Evolutionary conservation across 2,329 filamentous ascomycete genomes (phyloP).

Genomic region (Pestalotiopsis sp.): DNA sequence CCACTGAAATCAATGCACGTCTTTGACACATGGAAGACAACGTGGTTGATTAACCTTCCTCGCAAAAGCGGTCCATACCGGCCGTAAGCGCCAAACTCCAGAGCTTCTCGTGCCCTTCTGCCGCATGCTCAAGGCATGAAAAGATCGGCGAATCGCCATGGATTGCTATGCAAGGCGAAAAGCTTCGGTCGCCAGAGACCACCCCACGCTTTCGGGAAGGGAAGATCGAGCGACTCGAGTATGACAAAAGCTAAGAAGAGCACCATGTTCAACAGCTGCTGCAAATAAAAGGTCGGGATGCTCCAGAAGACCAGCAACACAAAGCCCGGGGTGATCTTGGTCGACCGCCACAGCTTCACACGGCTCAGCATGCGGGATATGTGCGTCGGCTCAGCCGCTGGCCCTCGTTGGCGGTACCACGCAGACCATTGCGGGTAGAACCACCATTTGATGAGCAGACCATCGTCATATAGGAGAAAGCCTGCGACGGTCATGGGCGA

Average conservation of each 20-base stretch:
- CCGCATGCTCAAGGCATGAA: background rate
- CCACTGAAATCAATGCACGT: too few relatives aligned
- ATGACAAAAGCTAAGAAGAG: background rate
- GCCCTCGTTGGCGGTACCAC: conserved; percentile 6
- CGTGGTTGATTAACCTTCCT: background rate
- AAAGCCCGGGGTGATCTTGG: background rate
- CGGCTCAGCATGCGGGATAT: background rate
- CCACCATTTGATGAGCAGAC: conserved; percentile 7
- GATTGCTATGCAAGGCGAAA: background rate
- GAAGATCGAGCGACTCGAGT: background rate
- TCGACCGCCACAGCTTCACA: background rate
- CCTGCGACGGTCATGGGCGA: background rate
- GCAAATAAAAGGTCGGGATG: background rate
- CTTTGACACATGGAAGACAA: too few relatives aligned
- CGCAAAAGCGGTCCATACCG: background rate
- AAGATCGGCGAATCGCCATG: conserved; percentile 1
- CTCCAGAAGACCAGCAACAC: background rate
- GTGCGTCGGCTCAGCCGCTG: background rate
- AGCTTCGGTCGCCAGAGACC: background rate
- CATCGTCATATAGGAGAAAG: background rate
- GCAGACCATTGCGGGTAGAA: conserved; percentile 3
- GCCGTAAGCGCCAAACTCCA: background rate
- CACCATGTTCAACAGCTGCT: background rate
- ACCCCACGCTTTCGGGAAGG: conserved; percentile 1
- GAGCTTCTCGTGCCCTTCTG: background rate